Base-by-base conservation (phyloP, 1,139 yeast species). In the Torulaspora pretoriensis region DNA sequence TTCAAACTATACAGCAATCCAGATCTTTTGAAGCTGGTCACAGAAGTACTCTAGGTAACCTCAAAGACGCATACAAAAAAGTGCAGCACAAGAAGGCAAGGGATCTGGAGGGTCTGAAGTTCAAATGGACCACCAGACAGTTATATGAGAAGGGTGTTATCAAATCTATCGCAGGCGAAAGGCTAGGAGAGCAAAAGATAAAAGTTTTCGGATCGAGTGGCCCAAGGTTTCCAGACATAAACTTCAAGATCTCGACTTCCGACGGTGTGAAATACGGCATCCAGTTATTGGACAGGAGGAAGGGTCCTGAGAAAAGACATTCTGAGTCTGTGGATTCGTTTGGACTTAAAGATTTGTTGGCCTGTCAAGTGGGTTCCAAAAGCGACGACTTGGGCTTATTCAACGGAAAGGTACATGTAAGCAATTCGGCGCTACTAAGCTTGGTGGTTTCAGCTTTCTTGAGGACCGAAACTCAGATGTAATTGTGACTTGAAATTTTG, bases 111-210 rank as follows among this genome's bases (percentile, higher is more conserved):
- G 63, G 61, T 6, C 37, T 59, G 37, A 57, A 50, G 42, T 57
- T 52, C 38, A 86, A 84, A 65, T 86, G 87, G 67, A 75, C 88
- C 0, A 83, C 88, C 3, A 82, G 85, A 50, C 83, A 81, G 56
- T 71, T 92, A 42, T 72, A 77, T 61, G 97, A 89, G 47, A 83
- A 78, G 55, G 83, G 85, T 1, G 75, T 89, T 1, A 63, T 92
- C 24, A 64, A 75, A 4, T 82, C 79, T 45, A 72, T 84, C 41
- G 75, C 73, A 10, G 81, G 81, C 0, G 67, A 72, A 31, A 68
- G 70, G 43, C 64, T 69, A 45, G 70, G 69, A 35, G 65, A 70
- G 34, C 64, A 64, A 22, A 68, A 72, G 6, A 68, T 64, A 3
- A 68, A 63, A 30, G 68, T 71, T 2, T 67, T 68, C 45, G 69